Base-by-base conservation (phyloP, 148 eudicot genomes). In the Nyssa sinensis region DNA sequence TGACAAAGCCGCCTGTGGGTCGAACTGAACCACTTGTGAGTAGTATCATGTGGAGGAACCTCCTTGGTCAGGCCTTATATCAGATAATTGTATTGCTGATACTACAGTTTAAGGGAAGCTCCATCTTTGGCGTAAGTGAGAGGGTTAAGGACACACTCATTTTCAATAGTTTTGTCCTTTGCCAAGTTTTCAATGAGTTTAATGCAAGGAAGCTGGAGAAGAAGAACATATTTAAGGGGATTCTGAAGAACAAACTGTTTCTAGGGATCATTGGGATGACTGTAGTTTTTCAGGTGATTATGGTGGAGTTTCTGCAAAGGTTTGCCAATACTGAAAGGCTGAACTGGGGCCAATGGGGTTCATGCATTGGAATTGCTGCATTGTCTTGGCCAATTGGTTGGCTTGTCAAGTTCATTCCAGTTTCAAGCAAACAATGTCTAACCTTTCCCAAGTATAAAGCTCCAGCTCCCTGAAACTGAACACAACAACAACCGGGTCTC, bases 41-140 rank as follows among this genome's bases (percentile, higher is more conserved):
- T 23, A 79, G 61, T 51, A 70, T 76, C 63, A 83, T 83, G 86
- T 83, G 86, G 83, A 57, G 83, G 70, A 83, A 83, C 83, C 67
- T 80, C 64, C 62, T 44, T 3, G 39, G 72, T 69, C 77, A 83
- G 62, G 86, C 86, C 19, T 21, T 71, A 5, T 83, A 83, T 77
- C 86, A 83, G 63, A 74, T 77, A 17, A 35, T 57, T 29, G 35
- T 83, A 59, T 49, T 83, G 47, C 81, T 83, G 19, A 59, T 72
- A 64, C 78, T 83, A n/a, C n/a, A n/a, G n/a, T n/a, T n/a, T n/a
- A n/a, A n/a, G n/a, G n/a, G n/a, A n/a, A n/a, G n/a, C n/a, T n/a
- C n/a, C n/a, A n/a, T n/a, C n/a, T n/a, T n/a, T n/a, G n/a, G n/a
- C n/a, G n/a, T n/a, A n/a, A n/a, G n/a, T n/a, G n/a, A n/a, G n/a